Base-by-base conservation (phyloP, 2,329 filamentous ascomycete genomes). In the Cercospora sp. region DNA sequence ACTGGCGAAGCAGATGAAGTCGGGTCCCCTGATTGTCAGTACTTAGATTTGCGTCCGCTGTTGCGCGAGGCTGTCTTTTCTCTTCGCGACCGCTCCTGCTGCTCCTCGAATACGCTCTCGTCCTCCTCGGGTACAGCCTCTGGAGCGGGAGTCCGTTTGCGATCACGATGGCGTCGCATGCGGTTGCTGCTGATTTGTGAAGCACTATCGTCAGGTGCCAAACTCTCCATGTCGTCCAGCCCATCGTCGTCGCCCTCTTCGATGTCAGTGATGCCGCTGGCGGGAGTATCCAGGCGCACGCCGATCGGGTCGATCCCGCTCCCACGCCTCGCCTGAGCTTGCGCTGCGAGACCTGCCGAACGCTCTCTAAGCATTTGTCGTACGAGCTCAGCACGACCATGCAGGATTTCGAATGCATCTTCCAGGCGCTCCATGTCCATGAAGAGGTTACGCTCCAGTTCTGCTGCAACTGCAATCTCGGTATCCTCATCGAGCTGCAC, bases 401-500 rank as follows among this genome's bases (percentile, higher is more conserved):
- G 94, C n/a, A 98, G 84, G 30, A 88, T 89, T 81, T 98, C 94
- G 74, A 98, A 97, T 0, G 94, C 93, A 76, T 97, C 93, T 79
- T 98, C 94, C 26, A 98, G 86, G 0, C 89, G 89, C 80, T 98
- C 94, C 94, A 98, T 98, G 69, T 94, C 92, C 36, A 89, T 86
- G 80, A 94, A 97, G 67, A 98, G 96, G 76, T 97, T 93, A 6
- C 93, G 89, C 80, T 98, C 94, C 45, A 97, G 89, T 80, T 97
- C 94, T 7, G 93, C 93, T 5, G 97, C 85, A 1, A 92, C 91
- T 0, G 91, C 91, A 75, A 97, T 94, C 78, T 97, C 94, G 64
- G 92, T 92, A 76, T 98, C 94, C 79, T 98, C 94, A 77, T 97
- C 94, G 67, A 96, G 87, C 3, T 93, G 94, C 3, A 98, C 94